Evolutionary conservation across 2,329 filamentous ascomycete species (phyloP).

Genomic region (Penicillium crustosum): DNA sequence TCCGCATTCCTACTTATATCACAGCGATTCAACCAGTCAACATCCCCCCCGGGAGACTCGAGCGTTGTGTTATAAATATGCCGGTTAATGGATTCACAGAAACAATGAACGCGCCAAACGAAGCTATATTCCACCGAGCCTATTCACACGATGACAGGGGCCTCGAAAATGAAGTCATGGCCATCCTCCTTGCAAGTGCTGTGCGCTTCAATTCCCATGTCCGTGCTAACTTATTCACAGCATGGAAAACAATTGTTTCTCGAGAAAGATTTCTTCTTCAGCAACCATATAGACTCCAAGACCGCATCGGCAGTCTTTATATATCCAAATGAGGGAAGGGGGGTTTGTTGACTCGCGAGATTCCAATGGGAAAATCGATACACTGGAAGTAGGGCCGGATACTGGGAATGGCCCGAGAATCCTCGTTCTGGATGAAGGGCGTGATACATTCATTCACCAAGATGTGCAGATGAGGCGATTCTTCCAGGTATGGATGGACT

Average conservation of each 20-base stretch:
- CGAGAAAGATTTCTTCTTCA: constrained; percentile 10
- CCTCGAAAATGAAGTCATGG: background rate
- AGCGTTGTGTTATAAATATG: background rate
- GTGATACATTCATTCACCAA: background rate
- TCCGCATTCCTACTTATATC: background rate
- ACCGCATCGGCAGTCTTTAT: constrained; percentile 1
- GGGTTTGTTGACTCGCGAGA: constrained; percentile 1
- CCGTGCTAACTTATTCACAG: background rate
- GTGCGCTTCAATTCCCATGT: too few relatives aligned
- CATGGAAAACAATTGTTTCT: constrained; percentile 22
- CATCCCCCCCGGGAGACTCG: background rate
- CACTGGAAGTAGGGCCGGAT: background rate
- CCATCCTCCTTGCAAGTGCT: background rate
- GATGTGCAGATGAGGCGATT: constrained; percentile 1
- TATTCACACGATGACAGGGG: background rate
- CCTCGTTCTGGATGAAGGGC: background rate
- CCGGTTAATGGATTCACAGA: background rate
- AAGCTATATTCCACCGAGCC: background rate
- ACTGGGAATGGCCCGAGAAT: background rate
- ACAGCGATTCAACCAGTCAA: too few relatives aligned
- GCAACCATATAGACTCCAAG: background rate
- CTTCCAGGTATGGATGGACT: background rate
- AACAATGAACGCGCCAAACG: background rate
- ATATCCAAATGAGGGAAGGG: background rate
- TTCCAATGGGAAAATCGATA: background rate